phyloP scores from a whole-genome alignment of 73 alveolate species.

The Paramecium caudatum region DNA sequence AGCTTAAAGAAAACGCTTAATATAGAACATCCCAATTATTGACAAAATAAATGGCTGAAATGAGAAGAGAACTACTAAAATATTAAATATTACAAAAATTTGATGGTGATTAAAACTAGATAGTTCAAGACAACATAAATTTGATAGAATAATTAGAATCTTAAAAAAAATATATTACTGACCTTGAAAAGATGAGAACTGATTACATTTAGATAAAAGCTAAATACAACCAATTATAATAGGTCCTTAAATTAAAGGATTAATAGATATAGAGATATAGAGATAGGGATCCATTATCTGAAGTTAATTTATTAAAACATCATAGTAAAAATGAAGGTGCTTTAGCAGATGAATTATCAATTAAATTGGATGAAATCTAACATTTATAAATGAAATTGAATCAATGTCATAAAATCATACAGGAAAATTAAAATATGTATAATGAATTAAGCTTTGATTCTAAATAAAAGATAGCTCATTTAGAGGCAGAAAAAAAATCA shows the following conservation, averaged over 20 bases:
- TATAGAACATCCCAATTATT: neutral
- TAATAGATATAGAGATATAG: conserved; percentile 7
- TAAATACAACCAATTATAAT: neutral
- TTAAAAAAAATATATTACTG: neutral
- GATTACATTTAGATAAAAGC: conserved; percentile 29
- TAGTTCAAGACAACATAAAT: conserved; percentile 26
- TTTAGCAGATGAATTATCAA: conserved; percentile 20
- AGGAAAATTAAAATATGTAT: neutral
- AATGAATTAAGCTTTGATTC: conserved; percentile 8
- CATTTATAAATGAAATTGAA: neutral
- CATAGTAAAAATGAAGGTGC: neutral
- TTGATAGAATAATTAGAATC: neutral
- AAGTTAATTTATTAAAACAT: conserved; percentile 30
- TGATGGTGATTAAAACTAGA: conserved; percentile 36
- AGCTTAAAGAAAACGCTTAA: neutral
- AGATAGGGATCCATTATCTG: conserved; percentile 29
- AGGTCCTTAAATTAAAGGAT: neutral
- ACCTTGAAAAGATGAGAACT: neutral
- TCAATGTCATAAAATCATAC: neutral
- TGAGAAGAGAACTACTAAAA: neutral
- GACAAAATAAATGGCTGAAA: neutral
- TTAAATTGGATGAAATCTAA: neutral
- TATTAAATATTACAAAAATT: neutral
- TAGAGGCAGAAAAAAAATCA: conserved; percentile 36
- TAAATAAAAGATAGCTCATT: neutral